Conservation (phyloP, 2,329 filamentous ascomycete genomes). For the Colletotrichum chlorophyti region DNA sequence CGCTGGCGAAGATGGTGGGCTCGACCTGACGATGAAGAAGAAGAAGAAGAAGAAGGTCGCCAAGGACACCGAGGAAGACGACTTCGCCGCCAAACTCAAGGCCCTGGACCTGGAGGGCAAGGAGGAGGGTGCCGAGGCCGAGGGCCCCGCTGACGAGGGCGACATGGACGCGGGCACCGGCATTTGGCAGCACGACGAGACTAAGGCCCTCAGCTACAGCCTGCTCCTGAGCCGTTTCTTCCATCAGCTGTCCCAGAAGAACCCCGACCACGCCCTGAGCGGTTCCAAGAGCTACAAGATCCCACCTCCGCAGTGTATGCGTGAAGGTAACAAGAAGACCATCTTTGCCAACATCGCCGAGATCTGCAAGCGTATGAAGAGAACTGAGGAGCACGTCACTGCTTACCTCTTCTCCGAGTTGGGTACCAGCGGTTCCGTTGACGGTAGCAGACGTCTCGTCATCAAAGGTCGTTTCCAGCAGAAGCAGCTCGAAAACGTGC, state of each 20-base stretch:
- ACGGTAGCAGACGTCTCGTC: constrained; percentile 89
- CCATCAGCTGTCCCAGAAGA: constrained; percentile 90
- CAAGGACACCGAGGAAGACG: constrained; percentile 70
- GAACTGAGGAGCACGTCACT: constrained; percentile 97
- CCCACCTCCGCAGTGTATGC: constrained; percentile 95
- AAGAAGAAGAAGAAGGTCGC: constrained; percentile 71
- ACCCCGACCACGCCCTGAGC: constrained; percentile 91
- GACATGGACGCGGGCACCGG: constrained; percentile 89
- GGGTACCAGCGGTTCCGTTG: constrained; percentile 95
- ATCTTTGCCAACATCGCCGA: constrained; percentile 99
- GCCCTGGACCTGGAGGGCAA: constrained; percentile 66
- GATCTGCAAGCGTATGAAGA: constrained; percentile 99
- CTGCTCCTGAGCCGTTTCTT: constrained; percentile 93
- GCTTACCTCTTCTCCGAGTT: constrained; percentile 84
- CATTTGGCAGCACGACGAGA: constrained; percentile 86
- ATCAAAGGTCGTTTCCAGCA: constrained; percentile 99
- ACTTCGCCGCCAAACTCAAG: constrained; percentile 66
- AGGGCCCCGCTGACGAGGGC: constrained; percentile 66
- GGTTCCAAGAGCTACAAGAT: constrained; percentile 98
- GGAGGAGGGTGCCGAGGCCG: constrained; percentile 70
- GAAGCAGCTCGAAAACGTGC: constrained; percentile 97
- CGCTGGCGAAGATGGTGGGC: constrained; percentile 56
- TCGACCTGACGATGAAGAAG: constrained; percentile 73
- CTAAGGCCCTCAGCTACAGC: constrained; percentile 80
- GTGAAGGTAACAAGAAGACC: constrained; percentile 99